Conservation (phyloP, 495 filamentous ascomycete genomes). For the Tirmania nivea region DNA sequence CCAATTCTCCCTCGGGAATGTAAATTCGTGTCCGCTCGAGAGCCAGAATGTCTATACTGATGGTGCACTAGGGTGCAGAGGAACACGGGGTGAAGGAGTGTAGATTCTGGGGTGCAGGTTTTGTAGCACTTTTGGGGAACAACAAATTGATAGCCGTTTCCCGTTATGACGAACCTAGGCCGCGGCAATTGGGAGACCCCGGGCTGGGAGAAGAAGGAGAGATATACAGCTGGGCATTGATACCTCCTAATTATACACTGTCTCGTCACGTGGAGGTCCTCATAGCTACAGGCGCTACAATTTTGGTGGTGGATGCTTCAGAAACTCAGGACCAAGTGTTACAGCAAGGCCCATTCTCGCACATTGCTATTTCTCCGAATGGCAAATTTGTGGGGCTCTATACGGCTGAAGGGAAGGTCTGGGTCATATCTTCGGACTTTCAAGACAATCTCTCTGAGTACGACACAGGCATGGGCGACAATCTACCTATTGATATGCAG, state of each 20-base stretch:
- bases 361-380: conserved; percentile 75
- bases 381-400: conserved; percentile 75
- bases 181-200: conserved; percentile 55
- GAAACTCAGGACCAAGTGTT: conserved; percentile 80
- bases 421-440: conserved; percentile 88
- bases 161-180: conserved; percentile 74
- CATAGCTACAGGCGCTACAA: conserved; percentile 61
- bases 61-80: conserved; percentile 43
- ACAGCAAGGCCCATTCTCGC: conserved; percentile 76
- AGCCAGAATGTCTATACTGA: background rate
- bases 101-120: conserved; percentile 74
- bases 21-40: conserved; percentile 17
- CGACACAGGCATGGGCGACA: conserved; percentile 48
- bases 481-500: conserved; percentile 61
- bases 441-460: conserved; percentile 80
- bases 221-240: conserved; percentile 73
- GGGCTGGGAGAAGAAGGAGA: conserved; percentile 30
- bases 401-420: conserved; percentile 63
- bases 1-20: conserved; percentile 85
- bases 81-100: conserved; percentile 69
- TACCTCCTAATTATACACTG: conserved; percentile 70
- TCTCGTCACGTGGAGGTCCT: conserved; percentile 92
- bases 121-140: conserved; percentile 81
- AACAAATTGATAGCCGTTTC: conserved; percentile 74
- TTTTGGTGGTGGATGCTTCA: conserved; percentile 65